phyloP scores from a whole-genome alignment of 495 filamentous ascomycete genomes.

The Lasiosphaeria miniovina region DNA sequence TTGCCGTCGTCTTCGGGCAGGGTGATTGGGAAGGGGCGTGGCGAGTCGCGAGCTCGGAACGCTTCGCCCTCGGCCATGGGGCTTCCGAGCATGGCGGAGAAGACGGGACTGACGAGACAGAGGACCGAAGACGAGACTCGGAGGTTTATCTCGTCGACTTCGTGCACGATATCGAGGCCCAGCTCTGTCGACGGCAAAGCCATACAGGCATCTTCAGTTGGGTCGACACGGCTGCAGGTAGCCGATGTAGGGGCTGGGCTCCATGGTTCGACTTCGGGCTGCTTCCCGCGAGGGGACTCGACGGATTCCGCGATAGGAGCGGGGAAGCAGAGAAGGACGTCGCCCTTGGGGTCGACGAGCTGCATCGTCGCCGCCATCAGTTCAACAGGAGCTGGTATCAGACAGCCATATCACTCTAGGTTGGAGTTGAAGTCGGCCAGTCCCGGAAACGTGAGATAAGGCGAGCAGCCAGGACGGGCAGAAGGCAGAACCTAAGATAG shows the following conservation, averaged over 20 bases:
- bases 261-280: constrained; percentile 5
- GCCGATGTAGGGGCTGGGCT: background rate
- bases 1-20: constrained; percentile 17
- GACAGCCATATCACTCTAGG: background rate
- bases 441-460: too few relatives aligned
- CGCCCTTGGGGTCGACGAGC: constrained; percentile 15
- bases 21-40: constrained; percentile 17
- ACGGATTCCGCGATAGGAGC: background rate
- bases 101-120: constrained; percentile 18
- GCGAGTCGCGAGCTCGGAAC: constrained; percentile 17
- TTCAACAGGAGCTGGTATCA: background rate
- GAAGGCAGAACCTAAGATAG: too few relatives aligned
- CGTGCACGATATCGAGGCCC: background rate
- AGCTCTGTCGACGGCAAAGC: background rate
- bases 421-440: background rate
- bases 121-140: constrained; percentile 19
- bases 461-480: too few relatives aligned
- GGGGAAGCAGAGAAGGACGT: constrained; percentile 12
- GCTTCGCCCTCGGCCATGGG: constrained; percentile 16
- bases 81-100: constrained; percentile 14
- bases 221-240: background rate
- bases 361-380: constrained; percentile 3
- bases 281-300: background rate
- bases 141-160: constrained; percentile 6
- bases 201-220: background rate